Base-by-base conservation (phyloP, 1,284 basidiomycete species). In the Ustilago xerochloae region DNA sequence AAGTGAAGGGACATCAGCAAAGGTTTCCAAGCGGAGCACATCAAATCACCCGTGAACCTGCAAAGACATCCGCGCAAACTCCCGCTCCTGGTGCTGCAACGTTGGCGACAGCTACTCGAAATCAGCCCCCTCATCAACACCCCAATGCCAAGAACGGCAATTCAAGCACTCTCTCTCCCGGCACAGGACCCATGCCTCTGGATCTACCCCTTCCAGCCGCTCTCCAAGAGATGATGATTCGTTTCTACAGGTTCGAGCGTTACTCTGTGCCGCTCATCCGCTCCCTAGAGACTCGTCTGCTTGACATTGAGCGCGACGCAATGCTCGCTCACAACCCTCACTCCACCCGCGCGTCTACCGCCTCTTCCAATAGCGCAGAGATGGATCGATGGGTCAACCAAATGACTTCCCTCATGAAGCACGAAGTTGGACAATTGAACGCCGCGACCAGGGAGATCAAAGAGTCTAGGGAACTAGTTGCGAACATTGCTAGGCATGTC, bases 241-340 rank as follows among this genome's bases (percentile, higher is more conserved):
- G 82, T 35, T 84, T 84, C 69, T 84, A 84, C 75, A 73, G 81
- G 16, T 84, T 81, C 64, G 82, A 84, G 58, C 67, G 80, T 4
- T 82, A 83, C 69, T 80, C 81, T 10, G 77, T 84, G 8, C 82
- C 82, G 6, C 69, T 83, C 24, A 70, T 84, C 20, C 75, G 80
- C 13, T 76, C 77, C 29, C 73, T 84, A 56, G 82, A 84, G 50
- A 76, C 68, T 28, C 74, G 82, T 7, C 57, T 84, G 22, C 57
- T 81, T 30, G 82, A 81, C 26, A 77, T 84, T 28, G 82, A 84
- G 57, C 74, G 80, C 15, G 81, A 82, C 56, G 78, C 79, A 16
- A 73, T 80, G 52, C 69, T 84, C 38, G 74, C 77, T n/a, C 30
- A 54, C 51, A 63, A 78, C 35, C 48, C 65, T 20, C 69, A 73